Evolutionary conservation across 2,329 filamentous ascomycete species (phyloP).

Genomic region (Monosporascus sp.): DNA sequence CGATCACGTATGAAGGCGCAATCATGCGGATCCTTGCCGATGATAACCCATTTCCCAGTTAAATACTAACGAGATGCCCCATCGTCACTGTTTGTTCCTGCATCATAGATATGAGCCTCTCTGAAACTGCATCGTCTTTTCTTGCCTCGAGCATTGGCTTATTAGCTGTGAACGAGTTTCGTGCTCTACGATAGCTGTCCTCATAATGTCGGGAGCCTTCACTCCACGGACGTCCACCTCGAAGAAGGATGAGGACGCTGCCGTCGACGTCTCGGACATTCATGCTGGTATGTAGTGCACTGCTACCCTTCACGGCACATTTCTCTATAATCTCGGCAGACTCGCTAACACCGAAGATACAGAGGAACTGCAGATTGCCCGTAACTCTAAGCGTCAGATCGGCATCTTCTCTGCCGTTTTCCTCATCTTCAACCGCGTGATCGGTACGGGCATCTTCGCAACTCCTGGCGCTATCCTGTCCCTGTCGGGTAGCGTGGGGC

Average conservation of each 20-base stretch:
- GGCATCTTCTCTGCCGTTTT: slow-evolving; percentile 49
- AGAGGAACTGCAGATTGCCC: not conserved
- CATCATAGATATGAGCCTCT: not conserved
- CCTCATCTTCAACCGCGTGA: slow-evolving; percentile 55
- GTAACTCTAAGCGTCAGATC: slow-evolving; percentile 35
- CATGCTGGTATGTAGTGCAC: not conserved
- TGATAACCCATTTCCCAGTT: not conserved
- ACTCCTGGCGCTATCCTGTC: slow-evolving; percentile 49
- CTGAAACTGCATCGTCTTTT: not conserved
- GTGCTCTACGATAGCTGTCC: too few relatives aligned
- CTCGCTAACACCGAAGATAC: not conserved
- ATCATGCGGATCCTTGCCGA: not conserved
- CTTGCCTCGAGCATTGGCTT: not conserved
- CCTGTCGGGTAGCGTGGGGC: slow-evolving; percentile 47
- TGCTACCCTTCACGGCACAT: not conserved
- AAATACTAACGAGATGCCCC: not conserved
- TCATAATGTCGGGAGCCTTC: not conserved
- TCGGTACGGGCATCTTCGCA: slow-evolving; percentile 54
- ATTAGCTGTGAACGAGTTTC: too few relatives aligned
- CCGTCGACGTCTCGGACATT: not conserved
- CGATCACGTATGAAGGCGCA: not conserved
- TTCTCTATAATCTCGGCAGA: not conserved
- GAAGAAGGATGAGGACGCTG: not conserved
- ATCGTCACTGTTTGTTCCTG: not conserved
- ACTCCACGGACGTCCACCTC: not conserved